Evolutionary conservation across 345 rosid genomes (phyloP), one percentile per base, ranked within the genome.

Genomic region (Punica granatum): DNA sequence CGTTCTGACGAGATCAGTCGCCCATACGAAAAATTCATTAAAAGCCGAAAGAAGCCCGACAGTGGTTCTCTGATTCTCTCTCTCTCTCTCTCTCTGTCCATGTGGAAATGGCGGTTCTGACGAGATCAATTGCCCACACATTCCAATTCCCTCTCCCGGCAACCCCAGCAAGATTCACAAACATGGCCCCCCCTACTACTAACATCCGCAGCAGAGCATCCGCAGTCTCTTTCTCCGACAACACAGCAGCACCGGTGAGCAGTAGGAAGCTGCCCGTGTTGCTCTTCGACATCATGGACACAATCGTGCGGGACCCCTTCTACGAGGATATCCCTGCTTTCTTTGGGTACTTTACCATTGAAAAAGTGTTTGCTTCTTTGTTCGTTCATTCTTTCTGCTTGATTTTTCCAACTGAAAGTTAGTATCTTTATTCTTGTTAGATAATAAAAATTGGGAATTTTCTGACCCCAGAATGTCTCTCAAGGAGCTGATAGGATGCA

Each of bases 241-340:
- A 43, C 30, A 12, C 56, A 28, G 11, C 64, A 61, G 11, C 63
- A 2, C 41, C 43, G 63, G 54, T 13, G 30, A 14, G 21, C 18
- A 32, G 15, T 37, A 73, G 96, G 72, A 82, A 83, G 85, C 96
- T 87, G 61, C 98, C 98, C n/a, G 60, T 93, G 1, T 76, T 93
- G 79, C 94, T 93, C 54, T 90, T 93, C 68, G 97, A 90, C 77
- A 83, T 93, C 67, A 93, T 93, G 98, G 97, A 90, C 86, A 93
- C 97, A 41, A 78, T 90, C 63, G 98, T 93, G 78, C 96, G 92
- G 44, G 98, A 93, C 77, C 98, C 98, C 48, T 92, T 88, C 76
- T 86, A 85, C 80, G 83, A 86, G 15, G 96, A 93, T 58, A 73
- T 93, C 73, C 94, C 98, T 69, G 74, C 86, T 41, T 92, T 90